Evolutionary conservation across 1,139 yeast genomes (phyloP).

Genomic region (Pichia sp.): DNA sequence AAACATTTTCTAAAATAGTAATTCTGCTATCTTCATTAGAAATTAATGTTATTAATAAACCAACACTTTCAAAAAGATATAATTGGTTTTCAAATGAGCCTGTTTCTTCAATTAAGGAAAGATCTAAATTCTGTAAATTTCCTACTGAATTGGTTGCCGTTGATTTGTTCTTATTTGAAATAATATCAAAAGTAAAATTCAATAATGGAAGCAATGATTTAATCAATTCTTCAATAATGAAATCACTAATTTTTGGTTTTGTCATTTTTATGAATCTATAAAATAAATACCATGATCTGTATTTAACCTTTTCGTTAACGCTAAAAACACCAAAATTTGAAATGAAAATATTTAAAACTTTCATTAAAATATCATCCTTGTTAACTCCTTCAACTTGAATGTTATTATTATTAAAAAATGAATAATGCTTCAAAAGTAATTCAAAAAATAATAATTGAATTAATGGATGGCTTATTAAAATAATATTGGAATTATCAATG

Average conservation of each 20-base stretch:
- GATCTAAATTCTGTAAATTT: constrained; percentile 21
- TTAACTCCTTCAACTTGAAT: constrained; percentile 32
- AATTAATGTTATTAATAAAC: constrained; percentile 53
- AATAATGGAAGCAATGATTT: constrained; percentile 28
- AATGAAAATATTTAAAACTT: constrained; percentile 70
- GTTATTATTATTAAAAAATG: constrained; percentile 48
- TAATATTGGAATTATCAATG: constrained; percentile 42
- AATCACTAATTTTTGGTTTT: constrained; percentile 54
- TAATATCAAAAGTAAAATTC: constrained; percentile 21
- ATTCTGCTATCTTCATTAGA: constrained; percentile 35
- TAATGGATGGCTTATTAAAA: constrained; percentile 59
- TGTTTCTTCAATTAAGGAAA: constrained; percentile 43
- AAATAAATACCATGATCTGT: constrained; percentile 87
- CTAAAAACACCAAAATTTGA: constrained; percentile 79
- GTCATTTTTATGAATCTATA: constrained; percentile 76
- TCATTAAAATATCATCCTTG: constrained; percentile 48
- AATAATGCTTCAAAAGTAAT: constrained; percentile 71
- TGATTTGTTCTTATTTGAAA: constrained; percentile 19
- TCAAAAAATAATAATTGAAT: constrained; percentile 81
- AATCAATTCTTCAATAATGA: constrained; percentile 45
- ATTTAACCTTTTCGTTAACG: constrained; percentile 62
- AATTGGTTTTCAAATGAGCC: constrained; percentile 73
- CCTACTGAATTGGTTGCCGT: not conserved
- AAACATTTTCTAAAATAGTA: constrained; percentile 51
- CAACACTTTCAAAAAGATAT: constrained; percentile 76